Evolutionary conservation across 805 yeast genomes (phyloP).

Genomic region (Kazachstania psychrophila): DNA sequence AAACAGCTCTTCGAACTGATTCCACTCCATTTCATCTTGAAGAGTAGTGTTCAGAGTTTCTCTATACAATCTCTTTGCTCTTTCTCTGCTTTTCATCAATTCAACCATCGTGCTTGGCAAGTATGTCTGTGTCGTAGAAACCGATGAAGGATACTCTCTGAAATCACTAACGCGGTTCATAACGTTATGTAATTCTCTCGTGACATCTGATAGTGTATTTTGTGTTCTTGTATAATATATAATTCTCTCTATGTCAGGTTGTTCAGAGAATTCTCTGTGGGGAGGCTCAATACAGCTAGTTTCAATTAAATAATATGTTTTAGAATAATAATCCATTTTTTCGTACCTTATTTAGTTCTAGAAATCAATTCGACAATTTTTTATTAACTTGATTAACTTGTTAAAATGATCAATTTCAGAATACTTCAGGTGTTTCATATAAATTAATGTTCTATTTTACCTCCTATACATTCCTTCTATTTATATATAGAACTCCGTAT

Average conservation of each 20-base stretch:
- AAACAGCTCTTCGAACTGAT: constrained; percentile 8
- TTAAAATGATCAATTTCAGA: no score
- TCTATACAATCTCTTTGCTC: constrained; percentile 16
- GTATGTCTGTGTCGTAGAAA: neutral
- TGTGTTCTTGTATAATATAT: constrained; percentile 3
- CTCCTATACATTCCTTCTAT: no score
- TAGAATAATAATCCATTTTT: no score
- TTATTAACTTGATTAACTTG: no score
- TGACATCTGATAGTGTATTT: constrained; percentile 5
- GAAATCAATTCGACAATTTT: no score
- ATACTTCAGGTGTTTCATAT: no score
- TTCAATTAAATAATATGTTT: no score
- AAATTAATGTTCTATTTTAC: no score
- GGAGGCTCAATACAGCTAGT: no score
- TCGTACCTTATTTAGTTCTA: no score
- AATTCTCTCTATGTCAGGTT: neutral
- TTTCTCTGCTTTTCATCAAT: constrained; percentile 13
- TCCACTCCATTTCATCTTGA: constrained; percentile 8
- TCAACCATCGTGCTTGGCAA: constrained; percentile 12
- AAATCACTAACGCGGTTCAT: constrained; percentile 9
- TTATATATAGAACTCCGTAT: no score
- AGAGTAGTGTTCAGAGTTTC: constrained; percentile 8
- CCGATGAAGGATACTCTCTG: constrained; percentile 4
- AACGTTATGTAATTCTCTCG: constrained; percentile 11
- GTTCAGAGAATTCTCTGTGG: no score